A percentile compares a stretch with the other conserved stretches of the same genome.
Conservation (phyloP, 2,329 filamentous ascomycete genomes). For the Aspergillus sp. region DNA sequence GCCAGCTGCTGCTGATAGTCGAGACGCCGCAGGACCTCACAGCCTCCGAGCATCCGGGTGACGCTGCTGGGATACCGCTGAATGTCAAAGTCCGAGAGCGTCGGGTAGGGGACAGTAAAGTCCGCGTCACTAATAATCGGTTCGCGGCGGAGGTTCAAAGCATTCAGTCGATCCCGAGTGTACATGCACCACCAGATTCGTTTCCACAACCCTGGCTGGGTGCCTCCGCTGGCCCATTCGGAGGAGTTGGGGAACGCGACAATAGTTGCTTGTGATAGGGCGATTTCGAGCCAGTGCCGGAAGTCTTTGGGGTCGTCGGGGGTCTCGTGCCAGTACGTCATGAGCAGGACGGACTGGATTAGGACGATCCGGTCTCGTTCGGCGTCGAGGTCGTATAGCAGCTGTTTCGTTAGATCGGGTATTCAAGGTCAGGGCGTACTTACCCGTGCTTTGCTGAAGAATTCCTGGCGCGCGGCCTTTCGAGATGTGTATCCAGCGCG, state of each 20-base stretch:
- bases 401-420: constrained; percentile 59
- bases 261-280: constrained; percentile 12
- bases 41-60: constrained; percentile 5
- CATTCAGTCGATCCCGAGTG: constrained; percentile 85
- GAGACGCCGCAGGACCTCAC: constrained; percentile 8
- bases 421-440: constrained; percentile 55
- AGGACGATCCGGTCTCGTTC: constrained; percentile 80
- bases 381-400: constrained; percentile 79
- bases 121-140: constrained; percentile 81
- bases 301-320: constrained; percentile 80
- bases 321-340: constrained; percentile 94
- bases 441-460: constrained; percentile 81
- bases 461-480: constrained; percentile 77
- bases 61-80: neutral
- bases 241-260: constrained; percentile 6
- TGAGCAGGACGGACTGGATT: constrained; percentile 79
- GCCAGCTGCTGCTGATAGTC: constrained; percentile 74
- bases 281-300: constrained; percentile 60
- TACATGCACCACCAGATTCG: constrained; percentile 93
- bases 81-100: constrained; percentile 60
- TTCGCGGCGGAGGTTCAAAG: constrained; percentile 82
- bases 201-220: constrained; percentile 67
- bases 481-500: constrained; percentile 73
- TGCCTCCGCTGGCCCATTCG: neutral
- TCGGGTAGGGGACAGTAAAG: constrained; percentile 82